Evolutionary conservation across 441 rosid genomes (phyloP).

Genomic region (Pelargonium fulgidum): DNA sequence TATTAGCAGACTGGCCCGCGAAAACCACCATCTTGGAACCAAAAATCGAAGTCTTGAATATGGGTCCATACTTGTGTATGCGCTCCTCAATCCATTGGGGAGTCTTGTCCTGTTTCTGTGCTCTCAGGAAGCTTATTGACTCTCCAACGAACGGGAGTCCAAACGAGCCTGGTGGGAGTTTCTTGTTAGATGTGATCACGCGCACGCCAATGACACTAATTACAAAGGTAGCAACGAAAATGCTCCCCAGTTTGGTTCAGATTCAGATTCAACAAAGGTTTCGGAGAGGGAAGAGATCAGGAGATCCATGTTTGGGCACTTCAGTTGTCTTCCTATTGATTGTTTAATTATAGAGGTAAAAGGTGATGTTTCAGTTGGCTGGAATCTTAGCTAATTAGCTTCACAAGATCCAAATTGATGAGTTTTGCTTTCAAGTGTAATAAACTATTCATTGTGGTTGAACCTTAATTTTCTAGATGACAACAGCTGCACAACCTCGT

Average conservation of each 20-base stretch:
- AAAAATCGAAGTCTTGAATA: constrained; percentile 30
- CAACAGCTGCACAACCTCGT: no score
- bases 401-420: no score
- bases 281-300: no score
- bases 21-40: constrained; percentile 24
- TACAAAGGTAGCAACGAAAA: neutral
- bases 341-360: no score
- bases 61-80: constrained; percentile 16
- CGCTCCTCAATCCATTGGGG: constrained; percentile 19
- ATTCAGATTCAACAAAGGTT: no score
- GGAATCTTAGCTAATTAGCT: no score
- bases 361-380: no score
- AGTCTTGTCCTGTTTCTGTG: constrained; percentile 20
- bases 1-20: constrained; percentile 22
- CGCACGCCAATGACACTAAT: constrained; percentile 8
- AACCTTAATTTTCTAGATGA: no score
- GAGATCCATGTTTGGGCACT: no score
- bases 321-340: no score
- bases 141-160: constrained; percentile 27
- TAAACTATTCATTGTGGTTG: no score
- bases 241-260: neutral
- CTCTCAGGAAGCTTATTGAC: constrained; percentile 22
- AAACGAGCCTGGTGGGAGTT: constrained; percentile 23
- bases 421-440: no score
- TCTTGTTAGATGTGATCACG: neutral